Conservation (phyloP, 164 flowering plant species). For the Nymphaea colorata region DNA sequence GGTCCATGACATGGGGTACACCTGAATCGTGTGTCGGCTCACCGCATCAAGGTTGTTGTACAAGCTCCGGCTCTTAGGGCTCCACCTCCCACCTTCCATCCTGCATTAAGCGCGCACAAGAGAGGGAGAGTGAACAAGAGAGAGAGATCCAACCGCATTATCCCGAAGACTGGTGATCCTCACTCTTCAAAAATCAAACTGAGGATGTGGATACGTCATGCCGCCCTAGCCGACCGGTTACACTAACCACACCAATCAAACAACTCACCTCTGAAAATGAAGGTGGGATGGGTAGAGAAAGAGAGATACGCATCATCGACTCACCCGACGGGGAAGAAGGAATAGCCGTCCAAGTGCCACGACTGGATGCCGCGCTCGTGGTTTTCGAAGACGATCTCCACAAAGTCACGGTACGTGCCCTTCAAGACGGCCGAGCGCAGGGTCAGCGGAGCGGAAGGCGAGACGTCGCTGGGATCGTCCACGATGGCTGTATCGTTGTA, state of each 20-base stretch:
- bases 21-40: constrained; percentile 40
- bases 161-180: too few species aligned
- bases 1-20: constrained; percentile 38
- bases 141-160: too few species aligned
- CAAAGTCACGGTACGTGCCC: constrained; percentile 52
- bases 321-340: constrained; percentile 54
- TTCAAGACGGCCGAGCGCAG: constrained; percentile 69
- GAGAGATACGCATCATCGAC: too few species aligned
- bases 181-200: too few species aligned
- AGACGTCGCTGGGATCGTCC: constrained; percentile 15
- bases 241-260: too few species aligned
- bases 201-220: too few species aligned
- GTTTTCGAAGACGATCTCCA: constrained; percentile 78
- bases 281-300: too few species aligned
- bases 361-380: constrained; percentile 46
- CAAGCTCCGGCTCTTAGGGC: constrained; percentile 29
- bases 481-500: constrained; percentile 21
- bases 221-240: too few species aligned
- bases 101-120: constrained; percentile 7
- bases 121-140: too few species aligned
- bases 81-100: constrained; percentile 36
- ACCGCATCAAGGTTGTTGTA: constrained; percentile 43
- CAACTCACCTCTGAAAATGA: too few species aligned
- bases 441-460: not conserved
- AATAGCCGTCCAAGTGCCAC: constrained; percentile 78